Percentiles rank a stretch among this genome's conserved stretches.
These are phyloP conservation scores for Coemansia sp. DNA, from an alignment of 192 early-diverging fungal species.

Conservation along the genomic window DNA sequence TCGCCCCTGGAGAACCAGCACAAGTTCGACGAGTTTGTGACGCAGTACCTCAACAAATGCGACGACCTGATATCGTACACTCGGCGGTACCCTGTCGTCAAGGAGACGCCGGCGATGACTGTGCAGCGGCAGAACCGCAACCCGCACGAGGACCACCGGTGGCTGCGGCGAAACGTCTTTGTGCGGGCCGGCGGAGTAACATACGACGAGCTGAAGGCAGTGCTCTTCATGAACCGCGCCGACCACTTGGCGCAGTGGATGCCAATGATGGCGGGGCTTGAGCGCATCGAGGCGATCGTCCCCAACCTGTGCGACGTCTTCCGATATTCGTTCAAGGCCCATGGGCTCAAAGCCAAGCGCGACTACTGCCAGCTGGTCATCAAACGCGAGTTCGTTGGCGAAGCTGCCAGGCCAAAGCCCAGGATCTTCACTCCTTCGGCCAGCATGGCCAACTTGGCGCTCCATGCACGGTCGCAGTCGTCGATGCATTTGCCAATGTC, in stretches of 20 bases:
- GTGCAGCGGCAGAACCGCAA: constrained; percentile 52
- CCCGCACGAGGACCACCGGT: constrained; percentile 46
- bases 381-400: constrained; percentile 43
- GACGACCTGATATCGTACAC: constrained; percentile 52
- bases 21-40: constrained; percentile 39
- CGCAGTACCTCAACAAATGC: constrained; percentile 55
- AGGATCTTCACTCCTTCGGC: constrained; percentile 46
- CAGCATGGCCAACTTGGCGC: constrained; percentile 44
- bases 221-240: constrained; percentile 22
- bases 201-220: constrained; percentile 35
- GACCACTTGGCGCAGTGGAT: constrained; percentile 33
- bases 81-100: constrained; percentile 33
- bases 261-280: constrained; percentile 20
- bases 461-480: constrained; percentile 31
- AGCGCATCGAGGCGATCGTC: constrained; percentile 31
- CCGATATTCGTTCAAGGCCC: constrained; percentile 22
- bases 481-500: not conserved
- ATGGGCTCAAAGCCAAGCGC: constrained; percentile 32
- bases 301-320: constrained; percentile 36
- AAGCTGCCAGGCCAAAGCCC: constrained; percentile 22
- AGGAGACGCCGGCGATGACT: constrained; percentile 11
- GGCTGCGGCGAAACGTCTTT: constrained; percentile 36
- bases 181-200: not conserved
- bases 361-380: constrained; percentile 52
- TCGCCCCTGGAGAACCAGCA: constrained; percentile 31